A percentile compares a stretch with the other conserved stretches of the same genome.
Conservation (phyloP, 163 green algal genomes). For the Trebouxia gelatinosa region DNA sequence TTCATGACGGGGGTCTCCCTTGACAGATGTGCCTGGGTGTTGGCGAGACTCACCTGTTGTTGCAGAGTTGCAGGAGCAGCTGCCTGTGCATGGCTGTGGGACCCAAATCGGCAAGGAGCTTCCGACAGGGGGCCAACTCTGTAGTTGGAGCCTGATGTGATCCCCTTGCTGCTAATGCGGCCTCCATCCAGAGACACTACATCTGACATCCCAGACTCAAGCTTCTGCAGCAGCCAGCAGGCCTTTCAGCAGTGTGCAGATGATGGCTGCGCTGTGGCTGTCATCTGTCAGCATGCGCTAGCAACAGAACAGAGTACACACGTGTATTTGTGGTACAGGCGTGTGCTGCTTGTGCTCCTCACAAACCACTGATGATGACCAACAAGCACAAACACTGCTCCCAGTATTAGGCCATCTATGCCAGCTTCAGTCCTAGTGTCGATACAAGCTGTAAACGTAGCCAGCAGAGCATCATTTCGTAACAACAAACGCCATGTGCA, state of each 20-base stretch:
- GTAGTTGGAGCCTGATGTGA: conserved; percentile 64
- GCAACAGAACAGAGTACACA: not conserved
- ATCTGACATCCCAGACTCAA: conserved; percentile 44
- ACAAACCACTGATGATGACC: not conserved
- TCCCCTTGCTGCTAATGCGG: conserved; percentile 57
- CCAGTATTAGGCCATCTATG: no score
- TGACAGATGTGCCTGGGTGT: not conserved
- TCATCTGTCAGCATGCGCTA: not conserved
- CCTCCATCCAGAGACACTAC: conserved; percentile 65
- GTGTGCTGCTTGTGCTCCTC: not conserved
- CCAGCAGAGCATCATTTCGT: no score
- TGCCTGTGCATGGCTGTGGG: not conserved
- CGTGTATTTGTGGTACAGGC: not conserved
- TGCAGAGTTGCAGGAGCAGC: not conserved
- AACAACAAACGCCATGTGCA: not conserved
- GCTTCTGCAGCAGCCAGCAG: conserved; percentile 39
- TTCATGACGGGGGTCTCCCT: not conserved
- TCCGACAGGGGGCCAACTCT: conserved; percentile 48
- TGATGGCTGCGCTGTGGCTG: not conserved
- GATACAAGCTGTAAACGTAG: no score
- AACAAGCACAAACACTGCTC: not conserved
- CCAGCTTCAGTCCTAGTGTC: no score
- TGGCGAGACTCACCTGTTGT: not conserved
- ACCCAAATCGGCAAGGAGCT: conserved; percentile 55
- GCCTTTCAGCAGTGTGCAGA: not conserved